Evolutionary conservation across 768 basidiomycete species (phyloP).

Genomic region (Erythrobasidium yunnanense): DNA sequence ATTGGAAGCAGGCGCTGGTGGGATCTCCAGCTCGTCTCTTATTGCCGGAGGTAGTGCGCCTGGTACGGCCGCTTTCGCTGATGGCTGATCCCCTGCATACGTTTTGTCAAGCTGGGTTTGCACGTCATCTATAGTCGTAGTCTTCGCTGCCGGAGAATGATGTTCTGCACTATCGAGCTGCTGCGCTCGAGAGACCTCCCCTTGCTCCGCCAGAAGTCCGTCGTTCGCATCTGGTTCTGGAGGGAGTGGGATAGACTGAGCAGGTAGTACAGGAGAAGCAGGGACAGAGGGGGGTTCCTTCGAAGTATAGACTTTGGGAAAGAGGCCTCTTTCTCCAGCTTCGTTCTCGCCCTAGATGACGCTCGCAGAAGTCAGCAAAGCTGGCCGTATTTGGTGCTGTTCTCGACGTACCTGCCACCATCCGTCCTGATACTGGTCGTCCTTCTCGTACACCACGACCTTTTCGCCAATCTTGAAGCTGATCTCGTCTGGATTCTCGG

Average conservation of each 20-base stretch:
- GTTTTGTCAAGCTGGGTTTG: constrained; percentile 21
- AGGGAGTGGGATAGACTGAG: too few relatives aligned
- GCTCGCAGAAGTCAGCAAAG: neutral
- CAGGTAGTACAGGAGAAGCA: neutral
- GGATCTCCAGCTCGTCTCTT: neutral
- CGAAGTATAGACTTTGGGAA: constrained; percentile 79
- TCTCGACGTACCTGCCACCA: constrained; percentile 66
- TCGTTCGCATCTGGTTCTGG: too few relatives aligned
- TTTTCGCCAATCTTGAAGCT: constrained; percentile 70
- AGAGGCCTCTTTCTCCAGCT: constrained; percentile 72
- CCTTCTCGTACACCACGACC: constrained; percentile 82
- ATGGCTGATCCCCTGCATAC: neutral
- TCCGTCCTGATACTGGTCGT: constrained; percentile 83
- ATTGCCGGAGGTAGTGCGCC: neutral
- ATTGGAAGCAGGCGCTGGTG: neutral
- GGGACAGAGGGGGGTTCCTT: constrained; percentile 46
- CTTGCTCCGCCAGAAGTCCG: too few relatives aligned
- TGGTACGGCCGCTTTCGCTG: neutral
- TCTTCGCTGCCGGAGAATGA: too few relatives aligned
- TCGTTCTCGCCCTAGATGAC: constrained; percentile 64
- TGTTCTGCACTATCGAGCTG: too few relatives aligned
- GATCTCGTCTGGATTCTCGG: constrained; percentile 91
- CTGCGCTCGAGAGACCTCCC: too few relatives aligned
- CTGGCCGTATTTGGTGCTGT: neutral
- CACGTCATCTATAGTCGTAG: constrained; percentile 19